A percentile compares a stretch with the other conserved stretches of the same genome.
Conservation (phyloP, 805 yeast species). For the Barnettozyma vustinii region DNA sequence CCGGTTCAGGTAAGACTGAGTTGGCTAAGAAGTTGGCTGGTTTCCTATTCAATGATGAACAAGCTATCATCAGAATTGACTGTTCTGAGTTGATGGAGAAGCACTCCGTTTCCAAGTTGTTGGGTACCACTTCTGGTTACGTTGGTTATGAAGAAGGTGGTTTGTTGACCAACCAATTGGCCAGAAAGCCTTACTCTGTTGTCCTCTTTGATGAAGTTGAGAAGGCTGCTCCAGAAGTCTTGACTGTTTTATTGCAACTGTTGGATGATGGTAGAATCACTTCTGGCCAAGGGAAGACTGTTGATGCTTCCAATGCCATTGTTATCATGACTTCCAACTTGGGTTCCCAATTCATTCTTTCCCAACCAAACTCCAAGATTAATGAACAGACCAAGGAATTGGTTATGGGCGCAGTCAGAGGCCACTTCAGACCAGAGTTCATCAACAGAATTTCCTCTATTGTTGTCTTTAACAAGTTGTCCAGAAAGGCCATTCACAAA, state of each 20-base stretch:
- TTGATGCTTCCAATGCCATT: conserved; percentile 88
- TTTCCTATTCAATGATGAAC: conserved; percentile 91
- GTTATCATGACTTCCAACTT: conserved; percentile 95
- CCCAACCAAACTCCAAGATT: conserved; percentile 58
- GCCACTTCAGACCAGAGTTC: conserved; percentile 96
- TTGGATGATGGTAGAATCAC: conserved; percentile 96
- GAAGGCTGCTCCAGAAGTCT: conserved; percentile 96
- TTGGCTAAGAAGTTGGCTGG: conserved; percentile 96
- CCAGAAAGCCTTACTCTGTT: conserved; percentile 94
- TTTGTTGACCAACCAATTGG: conserved; percentile 83
- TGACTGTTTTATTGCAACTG: conserved; percentile 86
- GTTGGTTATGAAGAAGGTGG: conserved; percentile 99
- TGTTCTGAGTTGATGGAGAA: conserved; percentile 96
- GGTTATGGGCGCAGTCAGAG: conserved; percentile 79
- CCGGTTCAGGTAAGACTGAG: conserved; percentile 98
- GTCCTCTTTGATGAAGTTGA: conserved; percentile 95
- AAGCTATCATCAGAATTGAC: conserved; percentile 95
- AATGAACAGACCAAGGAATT: conserved; percentile 62
- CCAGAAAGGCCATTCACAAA: conserved; percentile 86
- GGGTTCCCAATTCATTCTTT: conserved; percentile 86
- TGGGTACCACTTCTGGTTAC: conserved; percentile 97
- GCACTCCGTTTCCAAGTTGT: conserved; percentile 88
- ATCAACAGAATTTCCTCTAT: conserved; percentile 92
- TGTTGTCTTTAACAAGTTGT: conserved; percentile 87
- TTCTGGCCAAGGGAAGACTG: conserved; percentile 87